Evolutionary conservation across 495 filamentous ascomycete species (phyloP), one percentile per base, ranked within the genome.

Genomic region (Xylaria palmicola): DNA sequence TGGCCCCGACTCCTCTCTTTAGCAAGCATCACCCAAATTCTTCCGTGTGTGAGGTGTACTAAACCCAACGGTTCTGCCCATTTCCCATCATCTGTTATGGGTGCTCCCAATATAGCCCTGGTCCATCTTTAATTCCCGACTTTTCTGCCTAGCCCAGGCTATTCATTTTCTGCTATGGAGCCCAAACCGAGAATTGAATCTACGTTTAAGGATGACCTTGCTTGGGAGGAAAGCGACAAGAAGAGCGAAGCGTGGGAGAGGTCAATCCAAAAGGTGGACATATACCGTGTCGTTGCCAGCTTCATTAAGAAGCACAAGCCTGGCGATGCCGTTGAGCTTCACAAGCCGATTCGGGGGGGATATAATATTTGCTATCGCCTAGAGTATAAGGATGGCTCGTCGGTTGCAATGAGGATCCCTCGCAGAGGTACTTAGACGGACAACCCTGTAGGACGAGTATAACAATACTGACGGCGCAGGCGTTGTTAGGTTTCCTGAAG

Each of bases 211-310:
- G 65, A 72, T 48, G 65, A 71, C 56, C 37, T 72, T 15, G 68
- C 68, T n/a, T 72, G 65, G 71, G 65, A 70, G 47, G 65, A 56
- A 59, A 62, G 63, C 41, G 69, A 74, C 26, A 56, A 67, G 27
- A 40, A 48, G 3, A 19, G 27, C 3, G 61, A 64, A 6, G 45
- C 41, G n/a, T 72, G 67, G 69, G 63, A 64, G 39, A 63, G 50
- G 34, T 64, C 68, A 32, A 37, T 65, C 9, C 40, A 32, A 3
- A 49, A 37, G 13, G 3, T 8, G 8, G 48, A 60, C 10, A 22
- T 50, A 30, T 59, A 60, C 20, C 55, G 59, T 24, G 50, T 41
- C 8, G 55, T 60, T 48, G 47, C 30, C 26, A n/a, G 30, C 30
- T 57, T 65, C 62, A 64, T 55, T 4, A 27, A 45, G 17, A 55